These are phyloP conservation scores for Coemansia umbellata DNA, from an alignment of 192 early-diverging fungal species.

Conservation along the genomic window DNA sequence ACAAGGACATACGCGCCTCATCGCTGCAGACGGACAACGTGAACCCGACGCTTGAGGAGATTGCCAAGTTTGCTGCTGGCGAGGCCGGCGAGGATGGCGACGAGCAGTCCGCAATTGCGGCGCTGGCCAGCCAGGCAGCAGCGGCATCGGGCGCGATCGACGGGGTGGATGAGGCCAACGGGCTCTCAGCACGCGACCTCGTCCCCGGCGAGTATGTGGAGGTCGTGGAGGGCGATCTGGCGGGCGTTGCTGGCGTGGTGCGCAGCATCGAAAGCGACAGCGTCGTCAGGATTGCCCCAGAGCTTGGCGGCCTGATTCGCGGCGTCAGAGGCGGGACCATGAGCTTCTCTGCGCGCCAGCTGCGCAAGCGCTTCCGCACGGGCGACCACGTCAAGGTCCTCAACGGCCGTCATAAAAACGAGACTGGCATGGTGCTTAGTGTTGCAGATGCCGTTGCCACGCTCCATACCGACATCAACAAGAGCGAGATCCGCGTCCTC, in stretches of 20 bases:
- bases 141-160: constrained; percentile 19
- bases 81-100: constrained; percentile 64
- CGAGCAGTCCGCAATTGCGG: constrained; percentile 58
- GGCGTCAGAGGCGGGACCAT: constrained; percentile 31
- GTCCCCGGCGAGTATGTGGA: constrained; percentile 83
- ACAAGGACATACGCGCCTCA: constrained; percentile 72
- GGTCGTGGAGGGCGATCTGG: constrained; percentile 79
- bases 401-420: constrained; percentile 76
- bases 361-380: constrained; percentile 84
- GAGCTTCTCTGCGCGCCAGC: constrained; percentile 60
- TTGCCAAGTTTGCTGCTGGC: constrained; percentile 65
- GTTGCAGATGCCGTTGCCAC: constrained; percentile 81
- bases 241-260: constrained; percentile 72
- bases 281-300: constrained; percentile 66
- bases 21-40: constrained; percentile 65
- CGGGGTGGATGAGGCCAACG: constrained; percentile 44
- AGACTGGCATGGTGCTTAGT: constrained; percentile 85
- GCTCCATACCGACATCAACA: constrained; percentile 66
- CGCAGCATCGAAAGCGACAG: constrained; percentile 63
- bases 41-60: constrained; percentile 90
- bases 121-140: constrained; percentile 55
- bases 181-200: constrained; percentile 55
- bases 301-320: constrained; percentile 55
- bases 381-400: constrained; percentile 96
- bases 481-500: constrained; percentile 80